Conservation (phyloP, 2,329 filamentous ascomycete genomes). For the Xylaria sp. region DNA sequence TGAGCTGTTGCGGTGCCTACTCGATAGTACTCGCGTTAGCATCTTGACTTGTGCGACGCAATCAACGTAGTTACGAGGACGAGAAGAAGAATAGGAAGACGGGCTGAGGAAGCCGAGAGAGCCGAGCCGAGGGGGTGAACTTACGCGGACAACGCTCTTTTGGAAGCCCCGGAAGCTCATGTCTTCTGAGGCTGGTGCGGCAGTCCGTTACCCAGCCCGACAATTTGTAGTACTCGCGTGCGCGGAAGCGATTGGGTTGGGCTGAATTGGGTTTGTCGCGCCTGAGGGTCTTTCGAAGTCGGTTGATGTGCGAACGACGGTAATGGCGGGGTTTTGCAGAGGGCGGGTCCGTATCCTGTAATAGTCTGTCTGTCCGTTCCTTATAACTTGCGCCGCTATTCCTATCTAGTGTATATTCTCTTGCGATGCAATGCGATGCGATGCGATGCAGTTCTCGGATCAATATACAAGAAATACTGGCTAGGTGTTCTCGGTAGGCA, state of each 20-base stretch:
- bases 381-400: too few species aligned
- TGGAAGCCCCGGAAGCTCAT: constrained; percentile 99
- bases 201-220: neutral
- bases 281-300: neutral
- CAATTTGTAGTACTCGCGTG: neutral
- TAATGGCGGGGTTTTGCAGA: constrained; percentile 16
- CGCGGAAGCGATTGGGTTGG: neutral
- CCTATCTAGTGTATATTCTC: too few species aligned
- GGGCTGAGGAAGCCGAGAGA: neutral
- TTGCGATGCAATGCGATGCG: constrained; percentile 1
- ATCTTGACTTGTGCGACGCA: constrained; percentile 2
- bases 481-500: neutral
- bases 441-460: neutral
- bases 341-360: constrained; percentile 17
- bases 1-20: constrained; percentile 88
- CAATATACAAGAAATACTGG: neutral
- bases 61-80: neutral
- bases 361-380: neutral
- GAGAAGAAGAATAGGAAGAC: neutral
- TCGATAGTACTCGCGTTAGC: constrained; percentile 3
- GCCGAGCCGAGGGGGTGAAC: constrained; percentile 39
- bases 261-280: neutral
- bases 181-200: constrained; percentile 28
- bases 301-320: neutral
- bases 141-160: constrained; percentile 85